Evolutionary conservation across 352 stramenopile species (phyloP).

Genomic region (Globisporangium rhizosaccharum): DNA sequence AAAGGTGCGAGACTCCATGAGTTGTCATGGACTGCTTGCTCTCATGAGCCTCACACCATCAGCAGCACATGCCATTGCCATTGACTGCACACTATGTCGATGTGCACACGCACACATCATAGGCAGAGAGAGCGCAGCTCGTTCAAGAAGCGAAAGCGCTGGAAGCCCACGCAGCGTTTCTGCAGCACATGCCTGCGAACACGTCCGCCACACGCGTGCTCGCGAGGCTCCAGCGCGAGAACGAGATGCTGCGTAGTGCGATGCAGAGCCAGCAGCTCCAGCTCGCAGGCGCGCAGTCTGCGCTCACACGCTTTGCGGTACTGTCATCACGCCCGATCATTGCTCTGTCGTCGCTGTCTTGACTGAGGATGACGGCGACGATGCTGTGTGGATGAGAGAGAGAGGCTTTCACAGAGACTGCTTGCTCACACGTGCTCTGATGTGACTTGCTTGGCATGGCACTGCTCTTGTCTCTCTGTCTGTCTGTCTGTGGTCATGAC

Average conservation of each 20-base stretch:
- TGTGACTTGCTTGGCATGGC: neutral
- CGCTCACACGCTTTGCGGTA: slow-evolving; percentile 1
- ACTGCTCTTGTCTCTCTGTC: too few species aligned
- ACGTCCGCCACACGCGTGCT: slow-evolving; percentile 1
- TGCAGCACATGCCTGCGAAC: slow-evolving; percentile 11
- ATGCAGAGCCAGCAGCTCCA: slow-evolving; percentile 8
- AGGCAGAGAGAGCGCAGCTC: neutral
- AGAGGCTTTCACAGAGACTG: too few species aligned
- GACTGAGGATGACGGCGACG: too few species aligned
- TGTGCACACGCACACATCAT: too few species aligned
- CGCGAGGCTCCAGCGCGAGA: slow-evolving; percentile 7
- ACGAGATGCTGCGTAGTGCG: slow-evolving; percentile 7
- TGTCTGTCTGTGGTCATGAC: too few species aligned
- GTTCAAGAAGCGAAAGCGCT: slow-evolving; percentile 17
- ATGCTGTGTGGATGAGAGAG: too few species aligned
- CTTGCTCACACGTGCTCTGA: neutral
- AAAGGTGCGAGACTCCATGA: slow-evolving; percentile 3
- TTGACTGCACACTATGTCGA: too few species aligned
- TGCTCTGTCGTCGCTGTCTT: too few species aligned
- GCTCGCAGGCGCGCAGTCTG: neutral
- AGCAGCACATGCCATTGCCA: too few species aligned
- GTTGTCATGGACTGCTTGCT: too few species aligned
- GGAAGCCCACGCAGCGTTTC: slow-evolving; percentile 9
- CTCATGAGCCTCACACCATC: too few species aligned
- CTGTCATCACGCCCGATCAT: neutral